Evolutionary conservation across 768 basidiomycete species (phyloP), one percentile per base, ranked within the genome.

Genomic region (Hericium erinaceus): DNA sequence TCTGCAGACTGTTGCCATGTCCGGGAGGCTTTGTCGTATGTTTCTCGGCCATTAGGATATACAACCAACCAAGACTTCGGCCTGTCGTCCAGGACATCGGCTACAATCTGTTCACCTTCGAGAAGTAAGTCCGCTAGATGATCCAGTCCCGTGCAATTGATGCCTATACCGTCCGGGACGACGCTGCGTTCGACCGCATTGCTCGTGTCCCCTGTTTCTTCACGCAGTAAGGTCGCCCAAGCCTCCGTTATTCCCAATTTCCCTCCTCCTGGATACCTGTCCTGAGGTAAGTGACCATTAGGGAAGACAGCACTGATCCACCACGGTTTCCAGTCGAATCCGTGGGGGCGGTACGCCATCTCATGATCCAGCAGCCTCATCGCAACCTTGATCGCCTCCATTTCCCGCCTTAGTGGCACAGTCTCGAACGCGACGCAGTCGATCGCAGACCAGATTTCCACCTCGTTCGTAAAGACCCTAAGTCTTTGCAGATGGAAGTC

Each of bases 341-440:
- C 49, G 6, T 16, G 20, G 15, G 20, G 20, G 49, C 64, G 13
- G 26, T 54, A 16, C 4, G 48, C 59, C 33, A 73, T 59, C 12
- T 60, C 52, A 2, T 58, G 55, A 2, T 67, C 56, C 12, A 87
- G 70, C 4, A 53, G 49, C 2, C 63, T 65, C 63, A 93, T 77
- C 2, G 88, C 87, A 11, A 69, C 70, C 52, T 87, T 73, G 60
- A 92, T 83, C 13, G 85, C 87, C 20, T 67, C 67, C 4, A 87
- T 74, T 67, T 92, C 91, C 39, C 82, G 71, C 8, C 77, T 65
- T 3, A 90, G 72, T 0, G 90, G 87, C 4, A 92, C 72, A 0
- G 89, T 92, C 74, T 92, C 91, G 66, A 92, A 92, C 11, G 84
- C 85, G 52, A 92, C 61, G 58, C 75, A 78, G 56, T 87, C 83